phyloP scores from a whole-genome alignment of 805 yeast species.

The Saccharomyces cerevisiae region DNA sequence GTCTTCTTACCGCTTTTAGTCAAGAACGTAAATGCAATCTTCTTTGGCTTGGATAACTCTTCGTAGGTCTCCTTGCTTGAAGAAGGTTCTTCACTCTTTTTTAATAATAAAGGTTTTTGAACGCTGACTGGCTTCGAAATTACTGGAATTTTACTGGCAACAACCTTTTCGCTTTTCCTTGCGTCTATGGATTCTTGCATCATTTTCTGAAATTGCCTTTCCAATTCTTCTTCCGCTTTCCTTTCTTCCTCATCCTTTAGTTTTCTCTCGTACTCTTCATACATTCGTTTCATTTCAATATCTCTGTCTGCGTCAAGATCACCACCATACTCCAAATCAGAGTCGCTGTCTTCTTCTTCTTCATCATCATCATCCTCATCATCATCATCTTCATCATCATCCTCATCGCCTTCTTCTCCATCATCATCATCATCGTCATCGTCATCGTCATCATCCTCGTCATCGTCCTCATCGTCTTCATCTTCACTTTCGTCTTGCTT shows the following conservation, averaged over 20 bases:
- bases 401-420: constrained; percentile 22
- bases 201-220: constrained; percentile 46
- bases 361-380: constrained; percentile 14
- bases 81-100: not conserved
- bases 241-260: constrained; percentile 35
- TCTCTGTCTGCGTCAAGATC: constrained; percentile 28
- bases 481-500: not conserved
- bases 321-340: constrained; percentile 13
- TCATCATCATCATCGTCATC: constrained; percentile 18
- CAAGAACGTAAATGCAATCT: constrained; percentile 45
- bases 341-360: constrained; percentile 23
- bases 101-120: not conserved
- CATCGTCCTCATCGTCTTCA: constrained; percentile 3
- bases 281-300: constrained; percentile 26
- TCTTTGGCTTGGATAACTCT: constrained; percentile 9
- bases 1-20: constrained; percentile 46
- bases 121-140: constrained; percentile 4
- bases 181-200: constrained; percentile 44
- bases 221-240: constrained; percentile 44
- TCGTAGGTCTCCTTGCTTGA: not conserved
- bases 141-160: constrained; percentile 22
- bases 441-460: constrained; percentile 15
- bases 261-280: constrained; percentile 34
- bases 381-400: constrained; percentile 10
- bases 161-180: constrained; percentile 26